These are phyloP conservation scores for Colletotrichum melonis DNA, from an alignment of 2,329 filamentous ascomycete genomes.

Conservation along the genomic window DNA sequence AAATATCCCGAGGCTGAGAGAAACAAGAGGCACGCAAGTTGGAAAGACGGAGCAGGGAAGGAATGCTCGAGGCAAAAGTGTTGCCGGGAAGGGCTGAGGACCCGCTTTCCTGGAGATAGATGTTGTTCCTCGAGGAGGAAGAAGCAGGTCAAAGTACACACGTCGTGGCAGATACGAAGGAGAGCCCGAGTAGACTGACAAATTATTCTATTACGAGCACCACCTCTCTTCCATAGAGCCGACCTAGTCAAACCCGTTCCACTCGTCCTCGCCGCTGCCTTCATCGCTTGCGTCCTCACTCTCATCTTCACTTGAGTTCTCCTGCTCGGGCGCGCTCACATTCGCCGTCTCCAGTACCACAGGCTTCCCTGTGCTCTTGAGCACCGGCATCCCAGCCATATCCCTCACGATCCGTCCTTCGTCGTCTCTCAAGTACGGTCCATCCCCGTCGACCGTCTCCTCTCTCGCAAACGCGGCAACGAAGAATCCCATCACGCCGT, in stretches of 20 bases:
- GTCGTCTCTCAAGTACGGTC: constrained; percentile 65
- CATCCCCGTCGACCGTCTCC: constrained; percentile 49
- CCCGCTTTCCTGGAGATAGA: background rate
- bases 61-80: too few species aligned
- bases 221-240: background rate
- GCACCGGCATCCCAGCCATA: constrained; percentile 50
- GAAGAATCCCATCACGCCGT: constrained; percentile 95
- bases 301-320: constrained; percentile 10
- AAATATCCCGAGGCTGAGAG: background rate
- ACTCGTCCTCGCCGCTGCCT: constrained; percentile 48
- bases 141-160: background rate
- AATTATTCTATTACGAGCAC: background rate
- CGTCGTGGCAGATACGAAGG: background rate
- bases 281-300: constrained; percentile 35
- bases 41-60: too few species aligned
- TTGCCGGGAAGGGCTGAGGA: background rate
- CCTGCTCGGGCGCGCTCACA: constrained; percentile 10
- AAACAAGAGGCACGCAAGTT: background rate
- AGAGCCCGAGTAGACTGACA: background rate
- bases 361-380: constrained; percentile 48
- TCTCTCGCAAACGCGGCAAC: constrained; percentile 86
- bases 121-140: background rate
- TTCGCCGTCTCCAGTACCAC: constrained; percentile 41
- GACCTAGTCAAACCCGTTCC: constrained; percentile 39
- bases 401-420: constrained; percentile 63